Evolutionary conservation across 1,284 basidiomycete species (phyloP).

Genomic region (Puccinia hordei): DNA sequence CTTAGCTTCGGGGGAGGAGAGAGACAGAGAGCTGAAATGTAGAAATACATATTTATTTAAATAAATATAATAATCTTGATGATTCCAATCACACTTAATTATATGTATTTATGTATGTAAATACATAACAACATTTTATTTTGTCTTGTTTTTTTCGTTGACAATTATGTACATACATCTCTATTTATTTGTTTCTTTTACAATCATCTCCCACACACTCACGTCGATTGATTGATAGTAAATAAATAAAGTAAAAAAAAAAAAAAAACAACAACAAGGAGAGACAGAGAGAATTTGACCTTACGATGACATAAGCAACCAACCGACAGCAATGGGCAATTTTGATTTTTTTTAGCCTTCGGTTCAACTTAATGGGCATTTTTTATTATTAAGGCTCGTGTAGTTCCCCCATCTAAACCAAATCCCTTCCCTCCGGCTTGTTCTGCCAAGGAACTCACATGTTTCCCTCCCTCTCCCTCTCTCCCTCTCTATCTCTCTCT

Average conservation of each 20-base stretch:
- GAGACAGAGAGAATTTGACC: neutral
- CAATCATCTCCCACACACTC: too few relatives aligned
- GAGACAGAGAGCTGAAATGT: too few relatives aligned
- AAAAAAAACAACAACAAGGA: neutral
- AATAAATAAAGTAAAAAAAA: neutral
- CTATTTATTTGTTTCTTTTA: too few relatives aligned
- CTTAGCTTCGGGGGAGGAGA: too few relatives aligned
- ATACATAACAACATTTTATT: too few relatives aligned
- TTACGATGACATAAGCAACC: neutral
- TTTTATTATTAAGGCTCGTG: slow-evolving; percentile 17
- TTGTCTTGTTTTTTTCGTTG: too few relatives aligned
- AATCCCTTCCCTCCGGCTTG: slow-evolving; percentile 5
- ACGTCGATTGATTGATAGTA: neutral
- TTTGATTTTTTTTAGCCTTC: slow-evolving; percentile 14
- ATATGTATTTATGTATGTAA: too few relatives aligned
- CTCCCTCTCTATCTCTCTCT: too few relatives aligned
- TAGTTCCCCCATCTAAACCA: neutral
- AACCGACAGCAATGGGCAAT: slow-evolving; percentile 15
- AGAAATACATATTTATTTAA: too few relatives aligned
- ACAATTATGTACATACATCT: too few relatives aligned
- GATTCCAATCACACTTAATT: too few relatives aligned
- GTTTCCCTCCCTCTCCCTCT: slow-evolving; percentile 5
- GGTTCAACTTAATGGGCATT: neutral
- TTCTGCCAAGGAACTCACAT: slow-evolving; percentile 2
- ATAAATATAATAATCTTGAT: too few relatives aligned